phyloP scores from a whole-genome alignment of 164 flowering plant species.

The Amborella trichopoda region DNA sequence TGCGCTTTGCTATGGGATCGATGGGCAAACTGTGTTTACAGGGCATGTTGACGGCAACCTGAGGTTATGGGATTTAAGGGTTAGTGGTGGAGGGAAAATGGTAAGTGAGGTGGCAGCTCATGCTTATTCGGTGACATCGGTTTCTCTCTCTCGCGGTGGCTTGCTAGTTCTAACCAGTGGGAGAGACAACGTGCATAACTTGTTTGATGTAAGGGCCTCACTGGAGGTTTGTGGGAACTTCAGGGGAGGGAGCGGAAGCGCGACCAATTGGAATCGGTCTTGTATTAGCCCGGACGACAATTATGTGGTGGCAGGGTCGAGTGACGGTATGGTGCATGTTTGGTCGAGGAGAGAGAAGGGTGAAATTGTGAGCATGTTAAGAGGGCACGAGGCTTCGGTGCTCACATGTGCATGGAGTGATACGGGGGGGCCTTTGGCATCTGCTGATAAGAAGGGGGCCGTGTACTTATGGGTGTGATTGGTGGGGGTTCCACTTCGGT shows the following conservation, averaged over 20 bases:
- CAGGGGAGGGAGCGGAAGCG: conserved; percentile 67
- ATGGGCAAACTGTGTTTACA: conserved; percentile 76
- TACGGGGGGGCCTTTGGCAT: conserved; percentile 73
- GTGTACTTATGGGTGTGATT: conserved; percentile 64
- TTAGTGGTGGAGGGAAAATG: conserved; percentile 68
- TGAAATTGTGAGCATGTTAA: conserved; percentile 58
- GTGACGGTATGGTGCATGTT: conserved; percentile 67
- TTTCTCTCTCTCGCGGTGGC: conserved; percentile 65
- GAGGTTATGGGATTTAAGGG: conserved; percentile 72
- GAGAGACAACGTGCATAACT: conserved; percentile 83
- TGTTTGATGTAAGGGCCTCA: conserved; percentile 59
- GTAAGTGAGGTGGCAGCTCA: conserved; percentile 89
- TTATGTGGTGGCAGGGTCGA: conserved; percentile 81
- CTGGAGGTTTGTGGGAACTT: conserved; percentile 77
- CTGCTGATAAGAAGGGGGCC: conserved; percentile 72
- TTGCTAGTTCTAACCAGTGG: conserved; percentile 66
- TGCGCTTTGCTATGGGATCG: conserved; percentile 69
- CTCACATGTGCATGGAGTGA: conserved; percentile 90
- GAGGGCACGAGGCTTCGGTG: conserved; percentile 61
- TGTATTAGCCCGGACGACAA: conserved; percentile 86
- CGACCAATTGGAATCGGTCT: conserved; percentile 93
- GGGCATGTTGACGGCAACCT: conserved; percentile 95
- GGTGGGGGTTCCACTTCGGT: too few species aligned
- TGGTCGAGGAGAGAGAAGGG: conserved; percentile 69
- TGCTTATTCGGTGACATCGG: conserved; percentile 66